Conservation (phyloP, 2,329 filamentous ascomycete genomes). For the Cladosporium sphaerospermum region DNA sequence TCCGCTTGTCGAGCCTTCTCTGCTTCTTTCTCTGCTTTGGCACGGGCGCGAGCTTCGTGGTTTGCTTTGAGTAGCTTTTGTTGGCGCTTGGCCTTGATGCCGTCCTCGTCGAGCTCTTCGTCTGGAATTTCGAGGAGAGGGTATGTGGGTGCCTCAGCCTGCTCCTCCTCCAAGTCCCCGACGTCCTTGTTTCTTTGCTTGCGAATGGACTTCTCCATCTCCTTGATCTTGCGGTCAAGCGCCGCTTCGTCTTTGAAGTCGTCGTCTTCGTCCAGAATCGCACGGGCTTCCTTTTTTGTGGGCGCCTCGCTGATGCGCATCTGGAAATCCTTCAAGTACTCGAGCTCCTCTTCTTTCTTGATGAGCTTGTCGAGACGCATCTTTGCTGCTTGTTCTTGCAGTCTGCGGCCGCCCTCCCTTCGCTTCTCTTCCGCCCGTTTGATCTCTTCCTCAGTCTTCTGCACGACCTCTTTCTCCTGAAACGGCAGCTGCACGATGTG, state of each 20-base stretch:
- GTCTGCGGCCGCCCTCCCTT: constrained; percentile 81
- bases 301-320: constrained; percentile 59
- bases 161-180: constrained; percentile 72
- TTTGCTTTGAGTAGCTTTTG: constrained; percentile 92
- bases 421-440: constrained; percentile 85
- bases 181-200: constrained; percentile 91
- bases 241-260: constrained; percentile 88
- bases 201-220: constrained; percentile 83
- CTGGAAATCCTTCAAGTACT: constrained; percentile 86
- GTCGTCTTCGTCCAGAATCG: constrained; percentile 72
- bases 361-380: constrained; percentile 94
- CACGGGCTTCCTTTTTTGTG: constrained; percentile 85
- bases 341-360: constrained; percentile 89
- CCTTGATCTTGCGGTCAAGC: constrained; percentile 76
- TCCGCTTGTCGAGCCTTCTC: constrained; percentile 81
- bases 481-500: constrained; percentile 87
- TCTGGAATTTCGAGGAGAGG: constrained; percentile 84
- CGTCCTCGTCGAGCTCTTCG: constrained; percentile 86
- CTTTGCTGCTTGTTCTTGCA: constrained; percentile 95
- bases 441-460: constrained; percentile 93
- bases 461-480: constrained; percentile 80
- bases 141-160: constrained; percentile 76
- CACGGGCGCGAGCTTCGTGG: constrained; percentile 84
- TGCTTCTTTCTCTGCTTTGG: constrained; percentile 90
- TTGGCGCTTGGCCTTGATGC: constrained; percentile 84